These are phyloP conservation scores for Cryptococcus sp. DNA, from an alignment of 1,284 basidiomycete genomes.

Conservation along the genomic window DNA sequence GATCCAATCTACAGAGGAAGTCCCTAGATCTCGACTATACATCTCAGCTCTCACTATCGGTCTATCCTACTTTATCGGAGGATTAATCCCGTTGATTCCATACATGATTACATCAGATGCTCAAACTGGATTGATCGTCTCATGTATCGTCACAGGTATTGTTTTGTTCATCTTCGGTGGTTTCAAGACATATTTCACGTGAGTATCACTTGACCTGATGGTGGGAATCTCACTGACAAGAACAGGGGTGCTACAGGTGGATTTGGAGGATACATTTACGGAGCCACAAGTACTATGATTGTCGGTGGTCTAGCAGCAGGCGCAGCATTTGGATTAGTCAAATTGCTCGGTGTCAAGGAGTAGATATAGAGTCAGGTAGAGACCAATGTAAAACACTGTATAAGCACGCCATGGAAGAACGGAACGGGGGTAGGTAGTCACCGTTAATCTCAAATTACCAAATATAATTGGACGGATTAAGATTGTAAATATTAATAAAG, in stretches of 20 bases:
- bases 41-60: constrained; percentile 90
- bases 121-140: constrained; percentile 43
- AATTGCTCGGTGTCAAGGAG: constrained; percentile 58
- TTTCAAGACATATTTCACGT: constrained; percentile 79
- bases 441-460: no score
- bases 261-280: constrained; percentile 63
- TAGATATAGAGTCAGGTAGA: constrained; percentile 1
- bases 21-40: constrained; percentile 64
- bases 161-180: constrained; percentile 85
- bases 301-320: constrained; percentile 84
- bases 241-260: constrained; percentile 59
- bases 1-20: constrained; percentile 61
- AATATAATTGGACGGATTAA: no score
- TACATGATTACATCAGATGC: constrained; percentile 74
- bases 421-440: no score
- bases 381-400: neutral
- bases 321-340: constrained; percentile 81
- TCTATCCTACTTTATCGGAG: constrained; percentile 69
- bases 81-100: constrained; percentile 79
- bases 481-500: no score
- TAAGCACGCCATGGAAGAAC: no score
- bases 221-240: neutral
- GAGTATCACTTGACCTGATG: neutral
- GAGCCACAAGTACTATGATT: constrained; percentile 79
- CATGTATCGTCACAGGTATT: constrained; percentile 64